A percentile compares a stretch with the other conserved stretches of the same genome.
Evolutionary conservation across 1,284 basidiomycete genomes (phyloP).

Genomic region (Boletellus sp.): DNA sequence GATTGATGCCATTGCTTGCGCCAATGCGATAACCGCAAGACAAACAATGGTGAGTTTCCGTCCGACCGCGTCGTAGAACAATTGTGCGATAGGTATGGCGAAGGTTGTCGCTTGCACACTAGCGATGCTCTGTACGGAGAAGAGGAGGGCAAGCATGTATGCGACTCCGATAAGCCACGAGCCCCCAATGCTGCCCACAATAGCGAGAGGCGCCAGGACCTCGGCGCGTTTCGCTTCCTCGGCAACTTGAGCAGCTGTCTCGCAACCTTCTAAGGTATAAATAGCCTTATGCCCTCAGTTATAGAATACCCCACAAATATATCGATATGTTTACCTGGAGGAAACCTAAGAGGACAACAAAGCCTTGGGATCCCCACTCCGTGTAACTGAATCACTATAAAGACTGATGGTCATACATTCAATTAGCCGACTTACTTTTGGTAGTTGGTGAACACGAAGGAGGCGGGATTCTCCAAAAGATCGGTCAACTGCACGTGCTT

Average conservation of each 20-base stretch:
- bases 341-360: slow-evolving; percentile 59
- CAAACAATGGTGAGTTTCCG: slow-evolving; percentile 48
- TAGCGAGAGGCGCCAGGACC: slow-evolving; percentile 53
- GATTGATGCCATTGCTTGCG: slow-evolving; percentile 55
- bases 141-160: slow-evolving; percentile 60
- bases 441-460: slow-evolving; percentile 57
- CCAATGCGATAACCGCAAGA: slow-evolving; percentile 46
- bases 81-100: slow-evolving; percentile 57
- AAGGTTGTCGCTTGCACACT: slow-evolving; percentile 47
- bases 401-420: not conserved
- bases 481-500: not conserved
- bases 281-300: slow-evolving; percentile 40
- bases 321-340: slow-evolving; percentile 39
- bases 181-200: slow-evolving; percentile 54
- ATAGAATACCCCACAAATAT: not conserved
- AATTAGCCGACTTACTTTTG: slow-evolving; percentile 42
- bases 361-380: slow-evolving; percentile 51
- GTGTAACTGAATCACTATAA: slow-evolving; percentile 43
- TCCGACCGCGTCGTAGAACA: slow-evolving; percentile 56
- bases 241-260: slow-evolving; percentile 60
- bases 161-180: slow-evolving; percentile 59
- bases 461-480: slow-evolving; percentile 44
- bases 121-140: slow-evolving; percentile 52
- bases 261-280: slow-evolving; percentile 61
- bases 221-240: slow-evolving; percentile 59